Conservation (phyloP, 192 early-diverging fungal genomes). For the Phycomyces blakesleeanus region DNA sequence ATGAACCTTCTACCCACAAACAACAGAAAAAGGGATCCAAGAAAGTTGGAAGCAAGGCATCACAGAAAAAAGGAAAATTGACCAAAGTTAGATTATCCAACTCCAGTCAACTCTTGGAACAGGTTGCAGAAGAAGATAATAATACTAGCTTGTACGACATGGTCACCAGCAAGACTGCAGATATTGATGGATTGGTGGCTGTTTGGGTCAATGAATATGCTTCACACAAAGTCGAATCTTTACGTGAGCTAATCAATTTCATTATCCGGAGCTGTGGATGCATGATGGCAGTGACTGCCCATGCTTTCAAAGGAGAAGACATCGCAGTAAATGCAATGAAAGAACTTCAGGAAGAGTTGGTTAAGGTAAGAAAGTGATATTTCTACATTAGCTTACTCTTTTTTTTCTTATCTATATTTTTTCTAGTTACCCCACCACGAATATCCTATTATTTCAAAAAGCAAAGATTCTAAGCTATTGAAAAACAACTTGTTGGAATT, state of each 20-base stretch:
- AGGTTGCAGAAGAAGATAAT: slow-evolving; percentile 14
- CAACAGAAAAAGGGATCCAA: slow-evolving; percentile 2
- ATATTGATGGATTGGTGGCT: slow-evolving; percentile 57
- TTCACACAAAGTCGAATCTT: slow-evolving; percentile 45
- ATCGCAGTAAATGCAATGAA: slow-evolving; percentile 50
- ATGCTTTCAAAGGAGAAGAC: slow-evolving; percentile 54
- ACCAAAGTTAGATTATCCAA: slow-evolving; percentile 1
- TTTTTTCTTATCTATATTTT: not conserved
- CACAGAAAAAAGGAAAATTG: not conserved
- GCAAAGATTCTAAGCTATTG: slow-evolving; percentile 62
- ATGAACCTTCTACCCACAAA: not conserved
- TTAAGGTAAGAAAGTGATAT: slow-evolving; percentile 42
- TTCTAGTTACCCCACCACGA: slow-evolving; percentile 47
- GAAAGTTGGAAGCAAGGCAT: not conserved
- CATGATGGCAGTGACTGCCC: slow-evolving; percentile 36
- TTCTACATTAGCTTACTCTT: not conserved
- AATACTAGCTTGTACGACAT: slow-evolving; percentile 13
- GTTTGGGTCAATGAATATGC: slow-evolving; percentile 74
- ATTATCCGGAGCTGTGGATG: slow-evolving; percentile 62
- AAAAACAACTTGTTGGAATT: slow-evolving; percentile 68
- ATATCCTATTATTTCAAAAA: slow-evolving; percentile 76
- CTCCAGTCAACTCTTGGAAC: slow-evolving; percentile 13
- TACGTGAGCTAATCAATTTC: slow-evolving; percentile 75
- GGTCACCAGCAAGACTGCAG: slow-evolving; percentile 10
- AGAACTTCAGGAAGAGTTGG: slow-evolving; percentile 55